Conservation (phyloP, 2,329 filamentous ascomycete genomes). For the Xylariaceae sp. region DNA sequence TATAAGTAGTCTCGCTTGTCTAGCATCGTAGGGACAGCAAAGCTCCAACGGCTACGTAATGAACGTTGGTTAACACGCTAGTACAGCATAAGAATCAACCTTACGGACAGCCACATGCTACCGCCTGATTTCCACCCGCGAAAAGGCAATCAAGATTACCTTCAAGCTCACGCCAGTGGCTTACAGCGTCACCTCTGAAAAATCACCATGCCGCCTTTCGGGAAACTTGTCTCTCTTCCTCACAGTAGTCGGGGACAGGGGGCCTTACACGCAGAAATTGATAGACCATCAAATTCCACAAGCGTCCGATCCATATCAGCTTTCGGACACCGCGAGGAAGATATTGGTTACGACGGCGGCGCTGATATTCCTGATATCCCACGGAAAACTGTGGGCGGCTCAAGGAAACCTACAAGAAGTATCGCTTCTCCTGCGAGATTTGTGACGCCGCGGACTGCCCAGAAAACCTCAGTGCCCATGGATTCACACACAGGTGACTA, state of each 20-base stretch:
- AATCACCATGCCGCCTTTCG: neutral
- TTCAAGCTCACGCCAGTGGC: too few relatives aligned
- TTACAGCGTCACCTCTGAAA: too few relatives aligned
- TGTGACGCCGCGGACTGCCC: constrained; percentile 10
- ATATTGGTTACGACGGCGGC: constrained; percentile 8
- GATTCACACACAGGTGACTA: neutral
- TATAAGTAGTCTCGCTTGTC: too few relatives aligned
- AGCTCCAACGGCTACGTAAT: too few relatives aligned
- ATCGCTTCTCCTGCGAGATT: constrained; percentile 11
- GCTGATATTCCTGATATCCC: constrained; percentile 21
- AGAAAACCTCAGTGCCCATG: constrained; percentile 1
- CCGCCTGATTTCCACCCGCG: too few relatives aligned
- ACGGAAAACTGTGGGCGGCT: neutral
- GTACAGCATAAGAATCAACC: too few relatives aligned
- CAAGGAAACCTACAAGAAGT: constrained; percentile 4
- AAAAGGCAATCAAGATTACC: too few relatives aligned
- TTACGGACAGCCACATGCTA: too few relatives aligned
- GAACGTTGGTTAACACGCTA: too few relatives aligned
- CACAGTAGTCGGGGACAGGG: neutral
- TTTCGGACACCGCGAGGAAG: constrained; percentile 6
- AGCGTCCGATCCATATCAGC: constrained; percentile 11
- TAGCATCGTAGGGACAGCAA: too few relatives aligned
- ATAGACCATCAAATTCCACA: neutral
- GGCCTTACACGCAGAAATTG: neutral
- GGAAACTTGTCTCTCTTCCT: neutral